phyloP scores from a whole-genome alignment of 179 eudicot species.

The Beta macrorhiza region DNA sequence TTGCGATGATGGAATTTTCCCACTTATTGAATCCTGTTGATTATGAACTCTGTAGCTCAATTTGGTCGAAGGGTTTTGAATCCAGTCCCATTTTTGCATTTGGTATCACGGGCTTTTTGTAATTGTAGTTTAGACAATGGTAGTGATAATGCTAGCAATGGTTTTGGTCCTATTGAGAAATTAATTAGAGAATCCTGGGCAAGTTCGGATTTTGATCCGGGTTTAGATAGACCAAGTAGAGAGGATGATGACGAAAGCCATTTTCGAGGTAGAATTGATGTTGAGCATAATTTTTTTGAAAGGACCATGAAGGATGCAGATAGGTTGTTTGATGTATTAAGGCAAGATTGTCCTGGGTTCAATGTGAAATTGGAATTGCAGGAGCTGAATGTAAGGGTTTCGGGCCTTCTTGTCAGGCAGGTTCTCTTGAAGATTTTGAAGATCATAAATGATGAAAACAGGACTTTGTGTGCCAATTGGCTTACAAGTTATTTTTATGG shows the following conservation, averaged over 20 bases:
- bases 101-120: no score
- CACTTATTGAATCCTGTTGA: constrained; percentile 19
- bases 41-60: constrained; percentile 54
- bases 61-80: constrained; percentile 47
- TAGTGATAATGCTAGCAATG: constrained; percentile 28
- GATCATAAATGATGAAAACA: constrained; percentile 47
- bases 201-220: constrained; percentile 26
- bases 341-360: constrained; percentile 69
- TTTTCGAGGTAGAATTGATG: constrained; percentile 22
- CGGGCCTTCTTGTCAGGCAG: constrained; percentile 62
- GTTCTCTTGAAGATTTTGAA: constrained; percentile 66
- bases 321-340: constrained; percentile 56
- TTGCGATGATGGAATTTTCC: constrained; percentile 39
- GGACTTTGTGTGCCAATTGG: constrained; percentile 64
- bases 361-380: constrained; percentile 53
- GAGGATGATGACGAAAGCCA: constrained; percentile 25
- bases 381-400: constrained; percentile 55
- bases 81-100: no score
- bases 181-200: constrained; percentile 48
- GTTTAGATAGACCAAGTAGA: constrained; percentile 18
- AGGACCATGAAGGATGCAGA: constrained; percentile 48
- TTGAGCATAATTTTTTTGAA: constrained; percentile 35
- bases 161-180: constrained; percentile 47
- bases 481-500: constrained; percentile 86
- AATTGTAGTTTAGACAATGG: constrained; percentile 24